Evolutionary conservation across 768 basidiomycete species (phyloP), one percentile per base, ranked within the genome.

Genomic region (Boletus edulis): DNA sequence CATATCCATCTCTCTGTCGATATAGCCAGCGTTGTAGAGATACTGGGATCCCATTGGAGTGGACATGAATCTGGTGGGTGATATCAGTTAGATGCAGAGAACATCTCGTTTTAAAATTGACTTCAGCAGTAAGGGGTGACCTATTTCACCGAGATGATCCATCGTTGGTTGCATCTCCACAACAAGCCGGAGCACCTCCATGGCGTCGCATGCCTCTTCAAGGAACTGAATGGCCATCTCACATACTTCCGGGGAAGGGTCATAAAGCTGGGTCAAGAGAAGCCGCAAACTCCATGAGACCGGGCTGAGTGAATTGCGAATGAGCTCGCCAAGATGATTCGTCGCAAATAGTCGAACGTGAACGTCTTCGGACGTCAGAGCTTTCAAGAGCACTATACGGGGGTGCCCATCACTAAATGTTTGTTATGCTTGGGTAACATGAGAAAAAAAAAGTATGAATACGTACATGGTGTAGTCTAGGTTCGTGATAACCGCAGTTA

Each of bases 111-210:
- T 27, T 27, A 20, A 12, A 39, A 71, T 85, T 56, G 60, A 97
- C 94, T 94, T 88, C 50, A 97, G 79, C 35, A 98, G 72, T 18
- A 99, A 72, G 0, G 89, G 85, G 68, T 95, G 90, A 0, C 95
- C 96, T 39, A 94, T 83, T 46, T 94, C 93, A 3, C 95, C 97
- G 4, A 99, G 78, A 72, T 98, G 94, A 64, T 98, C 95, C 74
- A 98, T 81, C 13, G 88, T 92, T 1, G 97, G 97, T 59, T 93
- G 88, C 85, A 98, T 89, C 66, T 91, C 87, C 3, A 99, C 95
- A 4, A 98, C 92, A 49, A 91, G 77, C 65, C 95, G 88, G 27
- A 99, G 77, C 20, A 89, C 83, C 39, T 91, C 89, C 61, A 86
- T 82, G 12, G 85, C 80, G 63, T 94, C 88, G 62, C 96, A 98